Evolutionary conservation across 202 grass and related monocot genomes (phyloP).

Genomic region (Carex arenaria): DNA sequence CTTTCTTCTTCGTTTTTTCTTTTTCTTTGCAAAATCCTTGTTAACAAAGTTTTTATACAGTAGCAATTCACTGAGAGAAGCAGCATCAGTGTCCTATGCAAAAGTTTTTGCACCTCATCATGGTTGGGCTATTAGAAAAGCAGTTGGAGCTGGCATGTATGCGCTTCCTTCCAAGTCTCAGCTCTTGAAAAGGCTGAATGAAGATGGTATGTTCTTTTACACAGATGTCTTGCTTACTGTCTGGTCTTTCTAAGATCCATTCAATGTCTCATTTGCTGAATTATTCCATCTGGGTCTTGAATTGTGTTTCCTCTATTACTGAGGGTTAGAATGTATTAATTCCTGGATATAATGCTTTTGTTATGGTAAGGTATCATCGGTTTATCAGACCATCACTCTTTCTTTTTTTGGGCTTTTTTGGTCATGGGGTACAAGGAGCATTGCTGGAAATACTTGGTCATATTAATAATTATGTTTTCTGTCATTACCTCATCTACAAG

Average conservation of each 20-base stretch:
- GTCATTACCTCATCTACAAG: neutral
- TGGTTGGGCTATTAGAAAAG: slow-evolving; percentile 87
- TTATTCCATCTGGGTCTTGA: neutral
- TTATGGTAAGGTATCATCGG: neutral
- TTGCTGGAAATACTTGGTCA: neutral
- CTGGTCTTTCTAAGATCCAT: neutral
- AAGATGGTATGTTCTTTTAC: slow-evolving; percentile 59
- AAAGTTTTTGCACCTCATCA: slow-evolving; percentile 91
- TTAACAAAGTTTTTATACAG: slow-evolving; percentile 30
- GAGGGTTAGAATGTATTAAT: neutral
- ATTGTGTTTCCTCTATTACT: neutral
- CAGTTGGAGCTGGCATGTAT: slow-evolving; percentile 84
- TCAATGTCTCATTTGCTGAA: neutral
- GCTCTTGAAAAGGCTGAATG: slow-evolving; percentile 82
- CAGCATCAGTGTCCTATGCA: slow-evolving; percentile 66
- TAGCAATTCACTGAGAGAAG: slow-evolving; percentile 71
- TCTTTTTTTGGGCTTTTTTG: neutral
- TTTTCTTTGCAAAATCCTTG: neutral
- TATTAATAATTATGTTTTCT: neutral
- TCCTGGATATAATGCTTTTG: neutral
- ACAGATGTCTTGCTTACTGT: neutral
- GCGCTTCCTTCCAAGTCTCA: slow-evolving; percentile 79
- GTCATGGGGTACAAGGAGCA: neutral
- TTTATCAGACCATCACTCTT: neutral
- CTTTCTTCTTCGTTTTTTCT: neutral